Evolutionary conservation across 805 yeast species (phyloP).

Genomic region (Nakazawaea ernobii): DNA sequence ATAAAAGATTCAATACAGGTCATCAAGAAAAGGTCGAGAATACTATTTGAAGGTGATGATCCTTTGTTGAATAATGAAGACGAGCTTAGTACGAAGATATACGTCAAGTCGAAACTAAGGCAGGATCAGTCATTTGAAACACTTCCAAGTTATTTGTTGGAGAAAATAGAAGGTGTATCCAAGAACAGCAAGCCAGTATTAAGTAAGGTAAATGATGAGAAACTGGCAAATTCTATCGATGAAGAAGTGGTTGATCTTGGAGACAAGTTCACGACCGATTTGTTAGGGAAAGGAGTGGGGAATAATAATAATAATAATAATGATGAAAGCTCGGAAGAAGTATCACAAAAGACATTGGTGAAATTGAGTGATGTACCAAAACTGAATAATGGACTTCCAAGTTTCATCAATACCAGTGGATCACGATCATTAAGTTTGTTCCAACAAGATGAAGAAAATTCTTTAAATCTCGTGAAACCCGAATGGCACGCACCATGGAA

Average conservation of each 20-base stretch:
- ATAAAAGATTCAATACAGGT: not conserved
- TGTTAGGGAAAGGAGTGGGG: not conserved
- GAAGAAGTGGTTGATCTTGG: conserved; percentile 16
- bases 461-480: conserved; percentile 15
- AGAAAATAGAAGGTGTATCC: conserved; percentile 17
- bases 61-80: conserved; percentile 15
- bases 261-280: conserved; percentile 17
- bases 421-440: conserved; percentile 21
- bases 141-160: conserved; percentile 25
- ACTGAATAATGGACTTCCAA: not conserved
- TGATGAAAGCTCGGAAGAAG: not conserved
- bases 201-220: conserved; percentile 11
- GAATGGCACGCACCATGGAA: conserved; percentile 64
- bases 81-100: conserved; percentile 19
- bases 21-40: conserved; percentile 2
- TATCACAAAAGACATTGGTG: conserved; percentile 11
- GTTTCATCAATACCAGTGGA: conserved; percentile 16
- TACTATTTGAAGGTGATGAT: not conserved
- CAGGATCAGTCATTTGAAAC: conserved; percentile 11
- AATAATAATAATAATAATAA: too few relatives aligned
- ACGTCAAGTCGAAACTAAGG: conserved; percentile 25
- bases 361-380: conserved; percentile 2
- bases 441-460: conserved; percentile 12
- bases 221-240: conserved; percentile 15
- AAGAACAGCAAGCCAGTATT: conserved; percentile 7